A percentile compares a stretch with the other conserved stretches of the same genome.
phyloP scores from a whole-genome alignment of 768 basidiomycete genomes.

The Dentipellis sp. region DNA sequence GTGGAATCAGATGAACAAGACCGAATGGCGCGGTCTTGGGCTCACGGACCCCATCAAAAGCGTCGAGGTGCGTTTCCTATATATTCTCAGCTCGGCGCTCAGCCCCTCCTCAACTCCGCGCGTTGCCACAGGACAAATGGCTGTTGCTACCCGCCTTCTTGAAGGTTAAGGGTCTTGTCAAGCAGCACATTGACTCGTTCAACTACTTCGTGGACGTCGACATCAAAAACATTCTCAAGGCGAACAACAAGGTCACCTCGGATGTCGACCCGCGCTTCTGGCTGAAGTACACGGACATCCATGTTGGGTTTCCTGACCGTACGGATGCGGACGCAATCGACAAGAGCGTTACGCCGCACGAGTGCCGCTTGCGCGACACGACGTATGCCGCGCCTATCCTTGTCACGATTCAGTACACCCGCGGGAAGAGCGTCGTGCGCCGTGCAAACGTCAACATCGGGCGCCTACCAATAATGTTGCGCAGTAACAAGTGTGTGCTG shows the following conservation, averaged over 20 bases:
- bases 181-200: constrained; percentile 98
- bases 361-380: constrained; percentile 92
- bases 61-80: constrained; percentile 61
- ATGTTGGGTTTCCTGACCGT: constrained; percentile 85
- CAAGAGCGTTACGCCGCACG: constrained; percentile 87
- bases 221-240: constrained; percentile 92
- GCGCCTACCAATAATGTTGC: constrained; percentile 89
- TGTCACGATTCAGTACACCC: constrained; percentile 92
- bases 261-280: constrained; percentile 96
- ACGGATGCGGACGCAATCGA: constrained; percentile 75
- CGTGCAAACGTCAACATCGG: constrained; percentile 81
- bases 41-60: constrained; percentile 87
- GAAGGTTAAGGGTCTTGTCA: constrained; percentile 96
- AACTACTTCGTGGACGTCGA: constrained; percentile 98
- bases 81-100: background rate
- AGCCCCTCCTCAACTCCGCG: too few species aligned
- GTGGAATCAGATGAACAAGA: constrained; percentile 48
- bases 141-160: constrained; percentile 91
- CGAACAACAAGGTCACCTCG: constrained; percentile 89
- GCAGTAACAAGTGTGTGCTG: constrained; percentile 91
- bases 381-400: constrained; percentile 90
- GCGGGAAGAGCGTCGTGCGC: constrained; percentile 83
- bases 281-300: constrained; percentile 94
- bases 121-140: constrained; percentile 84
- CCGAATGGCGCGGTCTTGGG: constrained; percentile 68